A percentile compares a stretch with the other conserved stretches of the same genome.
phyloP scores from a whole-genome alignment of 1,284 basidiomycete species.

The Moniliella sp. region DNA sequence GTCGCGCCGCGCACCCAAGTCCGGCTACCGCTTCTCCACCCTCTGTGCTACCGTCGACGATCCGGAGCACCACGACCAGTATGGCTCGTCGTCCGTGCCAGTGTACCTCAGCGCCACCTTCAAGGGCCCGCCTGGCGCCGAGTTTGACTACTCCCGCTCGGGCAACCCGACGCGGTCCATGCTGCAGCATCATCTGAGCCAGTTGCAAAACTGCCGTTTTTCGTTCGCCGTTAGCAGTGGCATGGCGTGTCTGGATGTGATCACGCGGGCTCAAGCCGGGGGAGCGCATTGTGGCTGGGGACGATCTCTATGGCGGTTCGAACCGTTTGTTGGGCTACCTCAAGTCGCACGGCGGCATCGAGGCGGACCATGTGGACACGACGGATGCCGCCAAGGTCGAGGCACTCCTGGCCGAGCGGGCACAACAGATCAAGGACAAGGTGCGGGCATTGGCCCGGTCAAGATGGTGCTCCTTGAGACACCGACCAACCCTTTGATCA shows the following conservation, averaged over 20 bases:
- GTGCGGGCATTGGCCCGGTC: conserved; percentile 16
- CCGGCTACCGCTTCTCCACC: conserved; percentile 43
- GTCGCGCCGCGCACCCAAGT: conserved; percentile 1
- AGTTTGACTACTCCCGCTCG: conserved; percentile 70
- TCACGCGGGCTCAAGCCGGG: conserved; percentile 79
- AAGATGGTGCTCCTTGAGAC: conserved; percentile 86
- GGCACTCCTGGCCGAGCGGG: conserved; percentile 13
- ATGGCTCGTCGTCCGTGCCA: conserved; percentile 74
- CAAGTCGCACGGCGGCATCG: conserved; percentile 62
- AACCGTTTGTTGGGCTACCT: conserved; percentile 86
- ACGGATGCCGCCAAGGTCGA: conserved; percentile 44
- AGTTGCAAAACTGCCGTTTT: conserved; percentile 42
- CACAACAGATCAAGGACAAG: conserved; percentile 12
- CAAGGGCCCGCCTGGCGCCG: conserved; percentile 73
- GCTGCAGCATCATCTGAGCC: conserved; percentile 29
- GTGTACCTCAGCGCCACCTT: conserved; percentile 97
- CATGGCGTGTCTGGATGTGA: conserved; percentile 92
- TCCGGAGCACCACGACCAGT: conserved; percentile 72
- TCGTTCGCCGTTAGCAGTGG: conserved; percentile 74
- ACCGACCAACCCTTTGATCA: conserved; percentile 88
- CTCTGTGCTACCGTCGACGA: conserved; percentile 73
- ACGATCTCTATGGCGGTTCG: conserved; percentile 92
- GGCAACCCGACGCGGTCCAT: conserved; percentile 71
- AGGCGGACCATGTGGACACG: conserved; percentile 81
- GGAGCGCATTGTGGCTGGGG: conserved; percentile 80